Percentiles rank a stretch among this genome's conserved stretches.
phyloP scores from a whole-genome alignment of 2,329 filamentous ascomycete species.

The Aspergillus amoenus region DNA sequence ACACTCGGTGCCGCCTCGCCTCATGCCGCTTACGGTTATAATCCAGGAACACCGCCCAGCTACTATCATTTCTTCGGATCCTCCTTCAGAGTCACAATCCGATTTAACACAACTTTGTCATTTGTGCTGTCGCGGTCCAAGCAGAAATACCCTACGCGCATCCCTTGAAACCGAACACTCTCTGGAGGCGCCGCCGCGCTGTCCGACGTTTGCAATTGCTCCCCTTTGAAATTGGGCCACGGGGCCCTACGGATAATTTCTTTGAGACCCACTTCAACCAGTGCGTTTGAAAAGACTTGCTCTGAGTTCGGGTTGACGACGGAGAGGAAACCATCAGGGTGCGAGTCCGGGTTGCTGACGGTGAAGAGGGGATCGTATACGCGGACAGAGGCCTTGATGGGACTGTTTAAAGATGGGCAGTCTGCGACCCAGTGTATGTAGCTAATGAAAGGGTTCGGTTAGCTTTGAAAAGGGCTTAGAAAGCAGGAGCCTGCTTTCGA shows the following conservation, averaged over 20 bases:
- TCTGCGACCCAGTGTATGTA: background rate
- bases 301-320: background rate
- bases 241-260: background rate
- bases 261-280: background rate
- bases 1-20: no score
- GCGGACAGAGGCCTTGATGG: background rate
- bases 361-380: background rate
- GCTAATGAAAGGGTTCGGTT: background rate
- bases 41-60: no score
- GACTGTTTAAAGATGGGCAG: background rate
- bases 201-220: background rate
- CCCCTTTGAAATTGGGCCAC: background rate
- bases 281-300: background rate
- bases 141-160: constrained; percentile 2
- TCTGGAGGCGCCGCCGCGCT: background rate
- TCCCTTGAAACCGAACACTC: background rate
- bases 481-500: background rate
- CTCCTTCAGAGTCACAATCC: background rate
- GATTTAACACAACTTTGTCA: background rate
- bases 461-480: background rate
- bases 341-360: background rate
- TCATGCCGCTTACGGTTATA: no score
- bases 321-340: background rate
- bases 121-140: background rate
- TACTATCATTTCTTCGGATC: background rate